Evolutionary conservation across 1,284 basidiomycete genomes (phyloP).

Genomic region (Trichosporon inkin): DNA sequence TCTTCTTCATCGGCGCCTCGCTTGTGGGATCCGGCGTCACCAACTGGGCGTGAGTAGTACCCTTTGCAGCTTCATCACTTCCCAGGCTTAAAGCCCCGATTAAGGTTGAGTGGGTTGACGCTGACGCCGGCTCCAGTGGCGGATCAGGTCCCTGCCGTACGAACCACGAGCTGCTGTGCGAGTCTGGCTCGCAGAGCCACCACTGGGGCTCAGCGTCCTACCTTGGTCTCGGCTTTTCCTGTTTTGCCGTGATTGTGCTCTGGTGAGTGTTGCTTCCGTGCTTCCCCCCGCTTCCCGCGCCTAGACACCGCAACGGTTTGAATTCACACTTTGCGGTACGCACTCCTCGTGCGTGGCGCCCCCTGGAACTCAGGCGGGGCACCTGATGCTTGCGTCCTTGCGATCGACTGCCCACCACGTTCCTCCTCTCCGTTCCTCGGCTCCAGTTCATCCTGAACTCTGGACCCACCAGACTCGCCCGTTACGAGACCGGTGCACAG

Average conservation of each 20-base stretch:
- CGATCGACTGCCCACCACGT: no score
- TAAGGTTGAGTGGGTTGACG: neutral
- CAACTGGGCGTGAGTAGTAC: constrained; percentile 32
- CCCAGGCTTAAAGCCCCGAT: neutral
- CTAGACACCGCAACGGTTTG: no score
- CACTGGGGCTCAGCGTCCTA: constrained; percentile 32
- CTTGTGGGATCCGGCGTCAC: constrained; percentile 31
- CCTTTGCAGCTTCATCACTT: neutral
- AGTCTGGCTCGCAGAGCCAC: constrained; percentile 21
- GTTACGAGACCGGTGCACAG: no score
- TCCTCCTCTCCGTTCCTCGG: no score
- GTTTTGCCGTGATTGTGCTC: constrained; percentile 24
- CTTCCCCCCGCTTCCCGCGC: neutral
- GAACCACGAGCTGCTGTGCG: constrained; percentile 30
- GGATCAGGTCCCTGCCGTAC: constrained; percentile 28
- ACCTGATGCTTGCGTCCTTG: no score
- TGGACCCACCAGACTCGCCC: no score
- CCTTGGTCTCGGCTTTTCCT: constrained; percentile 34
- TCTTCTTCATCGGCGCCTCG: constrained; percentile 36
- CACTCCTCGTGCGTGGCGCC: no score
- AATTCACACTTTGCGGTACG: no score
- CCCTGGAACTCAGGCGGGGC: no score
- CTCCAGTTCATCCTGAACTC: no score
- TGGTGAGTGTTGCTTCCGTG: constrained; percentile 10
- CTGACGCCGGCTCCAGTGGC: constrained; percentile 15